Evolutionary conservation across 2,329 filamentous ascomycete genomes (phyloP), one percentile per base, ranked within the genome.

Genomic region (Setomelanomma holmii): DNA sequence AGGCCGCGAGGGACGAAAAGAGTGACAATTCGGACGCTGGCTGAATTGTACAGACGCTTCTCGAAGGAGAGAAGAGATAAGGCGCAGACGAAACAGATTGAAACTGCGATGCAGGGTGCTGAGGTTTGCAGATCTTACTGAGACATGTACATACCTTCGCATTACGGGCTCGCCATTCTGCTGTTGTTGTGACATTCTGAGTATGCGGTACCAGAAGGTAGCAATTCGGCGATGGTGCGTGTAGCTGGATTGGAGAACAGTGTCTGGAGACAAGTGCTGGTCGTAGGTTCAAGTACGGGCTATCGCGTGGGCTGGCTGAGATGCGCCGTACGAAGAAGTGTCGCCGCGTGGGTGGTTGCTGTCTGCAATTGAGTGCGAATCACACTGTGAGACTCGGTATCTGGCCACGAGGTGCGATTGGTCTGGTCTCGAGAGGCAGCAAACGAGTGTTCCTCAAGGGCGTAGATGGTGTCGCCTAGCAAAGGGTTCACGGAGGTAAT

Each of bases 71-170:
- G 17, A 40, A 35, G 19, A 39, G 43, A 45, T 21, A 22, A 17
- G 43, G 16, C n/a, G 34, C 40, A 22, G 30, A 49, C 33, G 40
- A 10, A 45, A 17, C 38, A 38, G n/a, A n/a, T n/a, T 38, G 33
- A 20, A 49, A 36, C 22, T 36, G 35, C 22, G 21, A 45, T 43
- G 42, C 42, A 51, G 49, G 54, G 45, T 46, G 34, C 34, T 30
- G 36, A 19, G 34, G 47, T 38, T 45, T 46, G 49, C 22, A 36
- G 45, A 56, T 36, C 20, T 24, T 38, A 50, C 20, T 46, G 19
- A 49, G 49, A 58, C 56, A 54, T 56, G 49, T 45, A 73, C 82
- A 64, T 85, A 89, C 86, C 86, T 87, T 79, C 84, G 82, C 78
- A 87, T 87, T 55, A 86, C 84, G 71, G 85, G 85, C 63, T 81